phyloP scores from a whole-genome alignment of 768 basidiomycete species.

The Boletellus sp. region DNA sequence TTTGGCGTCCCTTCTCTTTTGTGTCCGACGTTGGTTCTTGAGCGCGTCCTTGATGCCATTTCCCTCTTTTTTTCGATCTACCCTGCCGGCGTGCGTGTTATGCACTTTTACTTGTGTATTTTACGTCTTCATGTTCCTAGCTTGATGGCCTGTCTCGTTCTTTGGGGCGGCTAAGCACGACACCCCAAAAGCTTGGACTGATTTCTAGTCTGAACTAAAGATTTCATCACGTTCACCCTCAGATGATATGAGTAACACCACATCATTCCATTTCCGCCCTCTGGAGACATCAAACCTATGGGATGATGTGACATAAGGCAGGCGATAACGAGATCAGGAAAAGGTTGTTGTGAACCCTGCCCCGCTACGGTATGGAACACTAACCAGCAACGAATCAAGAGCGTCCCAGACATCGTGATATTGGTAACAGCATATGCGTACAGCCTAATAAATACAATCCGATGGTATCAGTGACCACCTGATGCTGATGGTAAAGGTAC shows the following conservation, averaged over 20 bases:
- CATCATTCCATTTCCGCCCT: too few relatives aligned
- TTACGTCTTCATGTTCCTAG: slow-evolving; percentile 15
- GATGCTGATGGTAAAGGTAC: not conserved
- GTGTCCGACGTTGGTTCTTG: not conserved
- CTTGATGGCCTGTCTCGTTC: not conserved
- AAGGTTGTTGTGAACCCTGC: not conserved
- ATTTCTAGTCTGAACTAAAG: not conserved
- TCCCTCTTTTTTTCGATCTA: not conserved
- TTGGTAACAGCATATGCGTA: slow-evolving; percentile 1
- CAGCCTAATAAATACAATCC: not conserved
- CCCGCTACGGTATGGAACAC: too few relatives aligned
- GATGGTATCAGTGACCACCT: not conserved
- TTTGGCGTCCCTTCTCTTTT: not conserved
- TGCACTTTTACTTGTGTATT: slow-evolving; percentile 7
- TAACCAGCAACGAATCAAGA: too few relatives aligned
- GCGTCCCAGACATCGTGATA: not conserved
- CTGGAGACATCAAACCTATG: not conserved
- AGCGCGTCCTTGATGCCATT: not conserved
- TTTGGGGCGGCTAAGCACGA: not conserved
- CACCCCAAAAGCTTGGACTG: not conserved
- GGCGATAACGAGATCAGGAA: not conserved
- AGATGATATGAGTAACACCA: too few relatives aligned
- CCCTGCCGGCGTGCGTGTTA: not conserved
- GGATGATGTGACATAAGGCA: not conserved
- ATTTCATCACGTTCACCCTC: not conserved